Percentiles rank a stretch among this genome's conserved stretches.
Conservation (phyloP, 2,329 filamentous ascomycete species). For the Aspergillus candidus region DNA sequence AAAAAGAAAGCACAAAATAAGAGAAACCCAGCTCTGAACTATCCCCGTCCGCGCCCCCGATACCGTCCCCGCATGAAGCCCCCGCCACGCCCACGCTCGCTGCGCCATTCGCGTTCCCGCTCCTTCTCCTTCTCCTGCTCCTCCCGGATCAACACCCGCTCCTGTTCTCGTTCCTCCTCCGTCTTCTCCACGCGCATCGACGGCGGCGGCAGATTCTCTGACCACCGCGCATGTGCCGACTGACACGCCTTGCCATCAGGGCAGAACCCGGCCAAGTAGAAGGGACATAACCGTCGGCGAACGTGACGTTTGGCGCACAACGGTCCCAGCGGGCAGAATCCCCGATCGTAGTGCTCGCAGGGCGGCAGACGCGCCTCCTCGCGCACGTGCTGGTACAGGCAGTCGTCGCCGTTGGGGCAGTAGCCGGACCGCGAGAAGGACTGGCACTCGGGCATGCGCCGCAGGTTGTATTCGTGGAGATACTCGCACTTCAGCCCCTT, state of each 20-base stretch:
- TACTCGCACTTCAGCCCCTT: slow-evolving; percentile 97
- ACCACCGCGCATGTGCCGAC: slow-evolving; percentile 75
- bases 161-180: slow-evolving; percentile 60
- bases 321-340: slow-evolving; percentile 88
- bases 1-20: slow-evolving; percentile 5
- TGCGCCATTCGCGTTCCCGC: slow-evolving; percentile 49
- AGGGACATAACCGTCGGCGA: slow-evolving; percentile 70
- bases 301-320: slow-evolving; percentile 85
- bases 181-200: slow-evolving; percentile 63
- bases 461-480: slow-evolving; percentile 95
- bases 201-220: slow-evolving; percentile 56
- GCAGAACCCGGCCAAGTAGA: slow-evolving; percentile 91
- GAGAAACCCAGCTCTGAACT: slow-evolving; percentile 4
- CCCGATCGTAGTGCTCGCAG: slow-evolving; percentile 87
- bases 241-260: slow-evolving; percentile 73
- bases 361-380: slow-evolving; percentile 71
- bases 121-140: slow-evolving; percentile 54
- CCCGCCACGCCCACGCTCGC: slow-evolving; percentile 47
- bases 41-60: slow-evolving; percentile 44
- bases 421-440: slow-evolving; percentile 91
- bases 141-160: slow-evolving; percentile 51
- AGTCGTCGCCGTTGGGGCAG: slow-evolving; percentile 95
- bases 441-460: slow-evolving; percentile 97
- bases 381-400: slow-evolving; percentile 84
- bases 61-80: slow-evolving; percentile 40